A percentile compares a stretch with the other conserved stretches of the same genome.
These are phyloP conservation scores for Nephelium lappaceum DNA, from an alignment of 345 rosid species.

Conservation along the genomic window DNA sequence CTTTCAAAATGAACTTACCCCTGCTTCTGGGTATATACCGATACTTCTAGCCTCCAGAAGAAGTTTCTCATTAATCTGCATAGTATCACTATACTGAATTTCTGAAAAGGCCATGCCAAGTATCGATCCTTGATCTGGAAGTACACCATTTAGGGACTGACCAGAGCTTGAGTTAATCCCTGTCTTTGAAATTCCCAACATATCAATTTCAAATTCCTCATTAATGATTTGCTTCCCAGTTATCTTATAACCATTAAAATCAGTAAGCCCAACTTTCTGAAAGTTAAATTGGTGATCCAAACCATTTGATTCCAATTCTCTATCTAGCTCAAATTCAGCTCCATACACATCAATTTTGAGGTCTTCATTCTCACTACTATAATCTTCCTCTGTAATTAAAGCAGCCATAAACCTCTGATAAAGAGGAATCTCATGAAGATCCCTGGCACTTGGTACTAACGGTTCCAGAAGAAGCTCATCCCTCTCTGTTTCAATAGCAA, in stretches of 20 bases:
- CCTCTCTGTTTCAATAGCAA: conserved; percentile 24
- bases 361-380: conserved; percentile 50
- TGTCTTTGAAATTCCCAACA: conserved; percentile 34
- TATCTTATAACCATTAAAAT: conserved; percentile 53
- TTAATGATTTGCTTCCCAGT: conserved; percentile 45
- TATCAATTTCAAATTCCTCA: conserved; percentile 56
- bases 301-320: conserved; percentile 60
- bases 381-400: conserved; percentile 76
- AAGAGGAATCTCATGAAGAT: conserved; percentile 53
- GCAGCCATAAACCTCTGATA: conserved; percentile 85
- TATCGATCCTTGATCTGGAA: conserved; percentile 43
- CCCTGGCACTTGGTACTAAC: conserved; percentile 36
- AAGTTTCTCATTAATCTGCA: conserved; percentile 70
- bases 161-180: conserved; percentile 44
- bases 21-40: conserved; percentile 74
- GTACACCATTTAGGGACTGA: conserved; percentile 47
- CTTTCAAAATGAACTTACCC: conserved; percentile 52
- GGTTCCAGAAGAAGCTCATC: conserved; percentile 39
- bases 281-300: conserved; percentile 51
- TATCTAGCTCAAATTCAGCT: conserved; percentile 56
- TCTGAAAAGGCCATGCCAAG: conserved; percentile 49
- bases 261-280: conserved; percentile 29
- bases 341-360: conserved; percentile 52
- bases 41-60: conserved; percentile 77
- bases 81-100: conserved; percentile 51